Percentiles rank a stretch among this genome's conserved stretches.
phyloP scores from a whole-genome alignment of 768 basidiomycete genomes.

The Dioszegia hungarica region DNA sequence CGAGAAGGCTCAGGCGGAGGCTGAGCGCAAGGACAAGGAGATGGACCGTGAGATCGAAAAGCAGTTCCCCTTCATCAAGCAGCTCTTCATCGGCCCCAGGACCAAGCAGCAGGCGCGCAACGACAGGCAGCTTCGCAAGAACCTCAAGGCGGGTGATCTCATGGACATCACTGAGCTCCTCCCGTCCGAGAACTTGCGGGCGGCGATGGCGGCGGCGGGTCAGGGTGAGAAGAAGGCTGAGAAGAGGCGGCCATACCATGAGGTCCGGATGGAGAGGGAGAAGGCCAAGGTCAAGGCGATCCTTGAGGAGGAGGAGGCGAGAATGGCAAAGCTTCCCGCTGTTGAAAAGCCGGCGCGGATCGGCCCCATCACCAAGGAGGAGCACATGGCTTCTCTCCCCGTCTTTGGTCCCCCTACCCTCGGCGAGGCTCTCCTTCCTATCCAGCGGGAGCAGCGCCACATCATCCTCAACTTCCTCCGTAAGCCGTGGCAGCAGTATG shows the following conservation, averaged over 20 bases:
- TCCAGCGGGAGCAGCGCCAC: conserved; percentile 33
- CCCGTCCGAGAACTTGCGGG: conserved; percentile 23
- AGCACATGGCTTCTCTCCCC: conserved; percentile 24
- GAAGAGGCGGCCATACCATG: conserved; percentile 22
- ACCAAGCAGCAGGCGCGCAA: conserved; percentile 34
- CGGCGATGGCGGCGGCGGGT: neutral
- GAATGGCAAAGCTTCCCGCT: neutral
- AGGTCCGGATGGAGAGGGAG: conserved; percentile 31
- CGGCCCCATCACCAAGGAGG: conserved; percentile 30
- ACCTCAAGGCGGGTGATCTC: conserved; percentile 23
- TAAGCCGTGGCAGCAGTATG: conserved; percentile 33
- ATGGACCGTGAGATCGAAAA: conserved; percentile 23
- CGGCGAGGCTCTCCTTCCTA: conserved; percentile 17
- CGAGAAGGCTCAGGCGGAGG: conserved; percentile 15
- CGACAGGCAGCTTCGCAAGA: conserved; percentile 22
- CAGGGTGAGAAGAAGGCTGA: conserved; percentile 8
- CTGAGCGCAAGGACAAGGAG: conserved; percentile 14
- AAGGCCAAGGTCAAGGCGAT: conserved; percentile 18
- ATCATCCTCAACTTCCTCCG: conserved; percentile 30
- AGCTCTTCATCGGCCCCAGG: conserved; percentile 37
- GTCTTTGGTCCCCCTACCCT: conserved; percentile 28
- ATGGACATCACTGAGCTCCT: conserved; percentile 28
- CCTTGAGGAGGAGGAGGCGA: conserved; percentile 5
- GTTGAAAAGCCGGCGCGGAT: conserved; percentile 5
- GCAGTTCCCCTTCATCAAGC: conserved; percentile 32